phyloP scores from a whole-genome alignment of 495 filamentous ascomycete genomes.

The Podospora conica region DNA sequence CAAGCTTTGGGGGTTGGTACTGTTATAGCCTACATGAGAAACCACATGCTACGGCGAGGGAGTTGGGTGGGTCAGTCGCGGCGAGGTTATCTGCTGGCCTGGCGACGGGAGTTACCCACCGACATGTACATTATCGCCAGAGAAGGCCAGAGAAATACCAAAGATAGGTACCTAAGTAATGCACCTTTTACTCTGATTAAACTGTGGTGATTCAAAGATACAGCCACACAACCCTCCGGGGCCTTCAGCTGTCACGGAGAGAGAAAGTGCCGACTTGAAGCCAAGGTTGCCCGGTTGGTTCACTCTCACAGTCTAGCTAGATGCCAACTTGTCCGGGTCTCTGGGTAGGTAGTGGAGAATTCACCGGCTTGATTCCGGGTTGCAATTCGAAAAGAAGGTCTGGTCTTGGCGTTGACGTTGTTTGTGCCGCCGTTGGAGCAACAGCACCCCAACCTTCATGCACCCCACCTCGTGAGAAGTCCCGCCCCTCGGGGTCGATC shows the following conservation, averaged over 20 bases:
- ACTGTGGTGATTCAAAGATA: background rate
- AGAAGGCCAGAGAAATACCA: background rate
- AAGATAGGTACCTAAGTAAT: background rate
- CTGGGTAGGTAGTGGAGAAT: background rate
- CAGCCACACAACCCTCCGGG: background rate
- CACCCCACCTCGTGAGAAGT: background rate
- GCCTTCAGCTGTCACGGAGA: too few relatives aligned
- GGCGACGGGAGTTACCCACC: too few relatives aligned
- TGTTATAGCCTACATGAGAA: background rate
- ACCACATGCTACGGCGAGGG: background rate
- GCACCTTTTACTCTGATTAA: background rate
- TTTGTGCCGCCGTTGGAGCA: background rate
- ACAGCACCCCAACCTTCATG: background rate
- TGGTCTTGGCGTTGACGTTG: background rate
- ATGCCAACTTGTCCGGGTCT: background rate
- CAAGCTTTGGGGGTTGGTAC: background rate
- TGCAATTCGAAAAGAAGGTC: background rate
- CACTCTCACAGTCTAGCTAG: too few relatives aligned
- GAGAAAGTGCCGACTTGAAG: background rate
- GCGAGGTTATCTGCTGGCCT: background rate
- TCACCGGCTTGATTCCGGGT: background rate
- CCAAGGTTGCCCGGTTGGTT: background rate
- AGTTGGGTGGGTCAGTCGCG: background rate
- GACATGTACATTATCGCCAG: background rate
- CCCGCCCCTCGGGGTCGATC: background rate